A percentile compares a stretch with the other conserved stretches of the same genome.
These are phyloP conservation scores for Pyropia yezoensis DNA, from an alignment of 23 red algal genomes.

Conservation along the genomic window DNA sequence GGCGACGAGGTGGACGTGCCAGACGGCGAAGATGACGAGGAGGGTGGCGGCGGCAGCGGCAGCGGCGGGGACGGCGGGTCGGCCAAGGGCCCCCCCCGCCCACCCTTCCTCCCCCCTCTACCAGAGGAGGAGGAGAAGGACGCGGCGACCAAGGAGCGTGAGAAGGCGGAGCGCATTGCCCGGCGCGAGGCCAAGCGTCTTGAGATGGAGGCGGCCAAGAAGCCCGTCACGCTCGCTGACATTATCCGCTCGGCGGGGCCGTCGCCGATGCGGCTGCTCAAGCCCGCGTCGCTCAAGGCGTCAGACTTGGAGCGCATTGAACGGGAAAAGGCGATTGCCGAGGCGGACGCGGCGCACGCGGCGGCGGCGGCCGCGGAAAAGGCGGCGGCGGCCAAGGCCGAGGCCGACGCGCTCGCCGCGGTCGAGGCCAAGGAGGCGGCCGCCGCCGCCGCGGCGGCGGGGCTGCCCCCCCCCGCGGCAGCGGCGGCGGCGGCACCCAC, in stretches of 20 bases:
- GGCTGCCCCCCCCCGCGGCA: no score
- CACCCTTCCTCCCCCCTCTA: not conserved
- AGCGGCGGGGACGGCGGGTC: no score
- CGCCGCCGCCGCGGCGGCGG: no score
- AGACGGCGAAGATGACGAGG: not conserved
- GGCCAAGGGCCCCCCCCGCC: not conserved
- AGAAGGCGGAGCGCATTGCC: slow-evolving; percentile 36
- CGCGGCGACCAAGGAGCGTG: slow-evolving; percentile 23
- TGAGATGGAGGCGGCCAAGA: slow-evolving; percentile 40
- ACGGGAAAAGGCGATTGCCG: no score
- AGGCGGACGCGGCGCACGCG: no score
- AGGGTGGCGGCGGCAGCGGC: no score
- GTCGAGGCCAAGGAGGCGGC: no score
- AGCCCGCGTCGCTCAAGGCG: slow-evolving; percentile 4
- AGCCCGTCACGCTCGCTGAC: slow-evolving; percentile 52
- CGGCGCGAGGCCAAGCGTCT: slow-evolving; percentile 44
- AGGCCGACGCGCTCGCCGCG: no score
- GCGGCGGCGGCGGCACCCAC: no score
- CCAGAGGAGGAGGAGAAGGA: slow-evolving; percentile 16
- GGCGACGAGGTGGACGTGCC: slow-evolving; percentile 3
- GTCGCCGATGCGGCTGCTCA: slow-evolving; percentile 38
- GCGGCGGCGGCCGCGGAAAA: no score
- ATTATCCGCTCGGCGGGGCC: slow-evolving; percentile 51
- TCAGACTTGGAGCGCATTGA: no score
- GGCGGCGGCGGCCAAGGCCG: no score